phyloP scores from a whole-genome alignment of 2,329 filamentous ascomycete genomes.

The Aspergillus niger region DNA sequence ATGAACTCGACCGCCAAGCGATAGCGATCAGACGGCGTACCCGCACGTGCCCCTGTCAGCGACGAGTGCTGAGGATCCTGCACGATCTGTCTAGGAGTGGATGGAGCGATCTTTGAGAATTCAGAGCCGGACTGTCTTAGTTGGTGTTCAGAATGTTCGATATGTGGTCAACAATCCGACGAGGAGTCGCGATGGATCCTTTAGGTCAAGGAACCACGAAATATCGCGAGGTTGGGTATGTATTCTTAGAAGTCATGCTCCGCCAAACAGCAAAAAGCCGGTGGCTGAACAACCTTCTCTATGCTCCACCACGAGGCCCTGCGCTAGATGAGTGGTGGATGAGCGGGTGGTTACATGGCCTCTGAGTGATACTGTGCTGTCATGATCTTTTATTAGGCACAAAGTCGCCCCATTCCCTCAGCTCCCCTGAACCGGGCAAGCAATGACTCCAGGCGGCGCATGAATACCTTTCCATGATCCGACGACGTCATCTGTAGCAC shows the following conservation, averaged over 20 bases:
- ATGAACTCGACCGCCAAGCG: slow-evolving; percentile 23
- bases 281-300: slow-evolving; percentile 35
- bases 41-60: slow-evolving; percentile 23
- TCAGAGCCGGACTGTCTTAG: neutral
- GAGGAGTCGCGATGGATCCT: neutral
- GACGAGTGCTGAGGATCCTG: slow-evolving; percentile 10
- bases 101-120: slow-evolving; percentile 2
- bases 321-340: slow-evolving; percentile 3
- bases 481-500: slow-evolving; percentile 6
- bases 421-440: neutral
- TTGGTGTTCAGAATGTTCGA: neutral
- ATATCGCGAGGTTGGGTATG: slow-evolving; percentile 26
- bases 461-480: neutral
- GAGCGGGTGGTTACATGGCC: neutral
- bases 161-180: slow-evolving; percentile 2
- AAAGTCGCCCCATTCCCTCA: neutral
- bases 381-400: neutral
- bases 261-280: slow-evolving; percentile 29
- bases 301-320: slow-evolving; percentile 25
- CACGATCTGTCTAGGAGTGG: slow-evolving; percentile 6
- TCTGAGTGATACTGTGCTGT: neutral
- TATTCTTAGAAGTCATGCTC: slow-evolving; percentile 5
- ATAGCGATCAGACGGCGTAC: slow-evolving; percentile 15
- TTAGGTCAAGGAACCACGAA: slow-evolving; percentile 7
- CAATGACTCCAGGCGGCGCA: neutral